A percentile compares a stretch with the other conserved stretches of the same genome.
Evolutionary conservation across 352 stramenopile genomes (phyloP).

Genomic region (Peronospora belbahrii): DNA sequence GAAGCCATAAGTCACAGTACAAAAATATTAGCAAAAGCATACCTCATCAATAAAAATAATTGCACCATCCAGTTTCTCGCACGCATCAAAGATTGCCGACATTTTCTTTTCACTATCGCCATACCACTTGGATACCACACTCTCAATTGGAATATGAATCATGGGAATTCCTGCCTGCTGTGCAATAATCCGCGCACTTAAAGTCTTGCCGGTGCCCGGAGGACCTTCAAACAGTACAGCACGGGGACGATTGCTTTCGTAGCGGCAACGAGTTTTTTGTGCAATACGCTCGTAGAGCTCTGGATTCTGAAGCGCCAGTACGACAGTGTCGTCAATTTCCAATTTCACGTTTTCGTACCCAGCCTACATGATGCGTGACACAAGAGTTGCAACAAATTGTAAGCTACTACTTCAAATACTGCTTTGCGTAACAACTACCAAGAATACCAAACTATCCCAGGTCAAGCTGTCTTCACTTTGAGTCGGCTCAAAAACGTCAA

Average conservation of each 20-base stretch:
- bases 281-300: conserved; percentile 89
- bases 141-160: conserved; percentile 92
- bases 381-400: background rate
- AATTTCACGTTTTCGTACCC: conserved; percentile 87
- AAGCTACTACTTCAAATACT: background rate
- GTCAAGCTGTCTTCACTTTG: conserved; percentile 53
- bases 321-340: conserved; percentile 89
- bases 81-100: conserved; percentile 90
- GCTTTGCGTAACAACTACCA: background rate
- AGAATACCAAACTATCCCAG: conserved; percentile 72
- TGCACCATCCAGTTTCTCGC: conserved; percentile 85
- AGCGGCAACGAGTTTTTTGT: conserved; percentile 81
- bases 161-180: conserved; percentile 88
- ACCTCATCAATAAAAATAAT: conserved; percentile 95
- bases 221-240: conserved; percentile 91
- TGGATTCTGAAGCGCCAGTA: conserved; percentile 88
- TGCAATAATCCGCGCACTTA: conserved; percentile 91
- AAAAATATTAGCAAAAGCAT: background rate
- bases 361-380: conserved; percentile 33
- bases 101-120: conserved; percentile 93
- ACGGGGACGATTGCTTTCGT: conserved; percentile 85
- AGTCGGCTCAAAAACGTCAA: conserved; percentile 70
- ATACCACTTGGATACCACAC: conserved; percentile 92
- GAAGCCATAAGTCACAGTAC: background rate
- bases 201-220: conserved; percentile 91